Percentiles rank a stretch among this genome's conserved stretches.
phyloP scores from a whole-genome alignment of 352 stramenopile species.

The Discostella stelligera region DNA sequence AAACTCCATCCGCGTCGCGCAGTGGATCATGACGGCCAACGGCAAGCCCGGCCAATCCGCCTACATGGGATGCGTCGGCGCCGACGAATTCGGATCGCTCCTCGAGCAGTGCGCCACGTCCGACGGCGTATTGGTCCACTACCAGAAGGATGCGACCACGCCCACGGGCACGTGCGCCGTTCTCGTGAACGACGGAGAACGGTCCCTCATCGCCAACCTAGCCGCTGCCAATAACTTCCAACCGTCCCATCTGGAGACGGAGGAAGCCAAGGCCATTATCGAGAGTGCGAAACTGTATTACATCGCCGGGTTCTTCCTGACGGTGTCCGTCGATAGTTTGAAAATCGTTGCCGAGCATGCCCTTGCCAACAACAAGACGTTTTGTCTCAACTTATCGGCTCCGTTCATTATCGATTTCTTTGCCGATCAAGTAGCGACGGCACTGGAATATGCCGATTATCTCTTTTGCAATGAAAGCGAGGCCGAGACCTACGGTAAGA shows the following conservation, averaged over 20 bases:
- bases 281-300: slow-evolving; percentile 94
- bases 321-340: slow-evolving; percentile 92
- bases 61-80: slow-evolving; percentile 96
- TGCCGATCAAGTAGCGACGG: slow-evolving; percentile 91
- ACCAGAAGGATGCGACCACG: slow-evolving; percentile 91
- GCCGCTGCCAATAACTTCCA: slow-evolving; percentile 99
- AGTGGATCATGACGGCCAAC: slow-evolving; percentile 95
- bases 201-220: slow-evolving; percentile 96
- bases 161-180: slow-evolving; percentile 98
- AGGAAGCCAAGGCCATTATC: slow-evolving; percentile 90
- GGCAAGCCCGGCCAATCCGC: slow-evolving; percentile 82
- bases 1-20: slow-evolving; percentile 98
- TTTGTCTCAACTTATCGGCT: slow-evolving; percentile 96
- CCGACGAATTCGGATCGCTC: slow-evolving; percentile 90
- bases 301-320: slow-evolving; percentile 98
- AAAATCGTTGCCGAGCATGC: slow-evolving; percentile 90
- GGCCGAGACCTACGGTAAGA: slow-evolving; percentile 89
- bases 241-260: slow-evolving; percentile 86
- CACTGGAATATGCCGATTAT: slow-evolving; percentile 95
- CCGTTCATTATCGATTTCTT: slow-evolving; percentile 99
- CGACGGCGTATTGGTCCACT: slow-evolving; percentile 95
- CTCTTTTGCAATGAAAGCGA: slow-evolving; percentile 99
- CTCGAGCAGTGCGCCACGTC: slow-evolving; percentile 90
- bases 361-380: slow-evolving; percentile 90
- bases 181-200: slow-evolving; percentile 93